Evolutionary conservation across 306 rosid genomes (phyloP), one percentile per base, ranked within the genome.

Genomic region (Prunus davidiana): DNA sequence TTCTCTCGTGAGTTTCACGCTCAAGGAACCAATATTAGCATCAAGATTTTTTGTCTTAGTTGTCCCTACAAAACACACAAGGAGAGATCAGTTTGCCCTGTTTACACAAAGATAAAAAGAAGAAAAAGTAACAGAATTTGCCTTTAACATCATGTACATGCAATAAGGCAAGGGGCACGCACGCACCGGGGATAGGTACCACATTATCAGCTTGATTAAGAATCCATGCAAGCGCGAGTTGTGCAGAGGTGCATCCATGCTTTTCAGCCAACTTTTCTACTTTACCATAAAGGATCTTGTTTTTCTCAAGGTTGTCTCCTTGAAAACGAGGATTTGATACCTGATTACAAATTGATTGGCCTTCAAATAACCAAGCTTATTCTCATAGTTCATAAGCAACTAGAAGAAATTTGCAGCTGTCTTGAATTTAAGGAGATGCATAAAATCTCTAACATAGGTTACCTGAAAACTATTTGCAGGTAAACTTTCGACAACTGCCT

Each of bases 181-280:
- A 73, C 88, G 76, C 74, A 87, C 91, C 90, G 1, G 93, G 94
- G 57, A 90, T 89, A 62, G 91, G 90, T 50, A 86, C 91, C 22
- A 87, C 87, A 67, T 90, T 78, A 11, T 87, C 90, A 30, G 91
- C 90, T 80, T 89, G 91, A 77, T 68, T 77, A 76, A 76, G 80
- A 76, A 87, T 46, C 94, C 91, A 90, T 5, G 91, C 74, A 41
- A 87, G 90, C 18, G 94, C 87, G 25, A 90, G 84, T 58, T 89
- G 88, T n/a, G 91, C 83, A 28, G 91, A 52, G 61, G 78, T 69
- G 50, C 85, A 86, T 51, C 76, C 76, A 54, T 87, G 84, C 79
- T 78, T 90, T 63, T 77, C 78, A 52, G 91, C 90, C 82, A 90
- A 70, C 75, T 72, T 82, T 58, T 81, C 87, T 58, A 82, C 11